phyloP scores from a whole-genome alignment of 805 yeast genomes.

The Kazachstania viticola region DNA sequence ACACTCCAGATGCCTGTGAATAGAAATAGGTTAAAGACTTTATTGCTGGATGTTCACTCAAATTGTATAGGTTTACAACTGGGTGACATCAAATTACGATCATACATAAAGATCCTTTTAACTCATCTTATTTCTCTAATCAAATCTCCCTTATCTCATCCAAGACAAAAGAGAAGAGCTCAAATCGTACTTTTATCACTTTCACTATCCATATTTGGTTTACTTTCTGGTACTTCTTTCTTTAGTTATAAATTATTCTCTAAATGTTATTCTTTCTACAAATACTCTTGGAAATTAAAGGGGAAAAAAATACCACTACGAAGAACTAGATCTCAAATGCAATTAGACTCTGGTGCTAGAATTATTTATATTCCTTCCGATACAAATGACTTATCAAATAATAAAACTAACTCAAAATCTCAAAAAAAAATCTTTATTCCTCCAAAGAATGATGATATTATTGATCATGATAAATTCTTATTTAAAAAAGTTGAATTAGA shows the following conservation, averaged over 20 bases:
- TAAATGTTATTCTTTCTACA: constrained; percentile 7
- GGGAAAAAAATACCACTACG: constrained; percentile 6
- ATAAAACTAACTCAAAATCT: neutral
- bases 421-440: constrained; percentile 20
- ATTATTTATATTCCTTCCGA: constrained; percentile 23
- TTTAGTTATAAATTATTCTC: constrained; percentile 6
- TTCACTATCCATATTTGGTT: constrained; percentile 10
- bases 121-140: constrained; percentile 13
- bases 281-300: constrained; percentile 4
- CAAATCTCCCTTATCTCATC: constrained; percentile 13
- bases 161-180: constrained; percentile 16
- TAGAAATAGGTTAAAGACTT: constrained; percentile 2
- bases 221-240: constrained; percentile 12
- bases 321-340: constrained; percentile 22
- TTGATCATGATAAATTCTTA: constrained; percentile 24
- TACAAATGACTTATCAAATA: constrained; percentile 3
- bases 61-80: constrained; percentile 16
- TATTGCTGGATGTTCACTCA: constrained; percentile 8
- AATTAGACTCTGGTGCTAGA: constrained; percentile 23
- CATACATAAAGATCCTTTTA: constrained; percentile 10
- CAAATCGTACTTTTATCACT: constrained; percentile 14
- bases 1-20: too few relatives aligned
- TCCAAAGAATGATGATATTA: constrained; percentile 21
- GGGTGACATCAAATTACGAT: constrained; percentile 8
- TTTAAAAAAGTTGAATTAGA: constrained; percentile 21